Evolutionary conservation across 2,329 filamentous ascomycete species (phyloP).

Genomic region (Epichloe hybrida): DNA sequence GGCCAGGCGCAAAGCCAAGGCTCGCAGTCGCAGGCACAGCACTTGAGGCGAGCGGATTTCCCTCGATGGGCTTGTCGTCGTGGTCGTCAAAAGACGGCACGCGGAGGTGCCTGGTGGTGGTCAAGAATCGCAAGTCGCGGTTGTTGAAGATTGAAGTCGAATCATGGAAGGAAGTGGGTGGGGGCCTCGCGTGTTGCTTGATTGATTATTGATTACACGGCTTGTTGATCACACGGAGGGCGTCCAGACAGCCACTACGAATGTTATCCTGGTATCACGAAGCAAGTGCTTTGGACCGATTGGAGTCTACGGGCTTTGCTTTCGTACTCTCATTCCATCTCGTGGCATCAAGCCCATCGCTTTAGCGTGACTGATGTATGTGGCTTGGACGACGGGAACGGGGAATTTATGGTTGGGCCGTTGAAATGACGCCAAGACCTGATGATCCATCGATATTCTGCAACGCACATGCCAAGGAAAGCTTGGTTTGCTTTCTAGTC

Average conservation of each 20-base stretch:
- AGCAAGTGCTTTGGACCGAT: too few species aligned
- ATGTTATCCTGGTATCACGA: too few species aligned
- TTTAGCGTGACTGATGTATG: not conserved
- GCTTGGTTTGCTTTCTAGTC: slow-evolving; percentile 11
- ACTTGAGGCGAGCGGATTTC: not conserved
- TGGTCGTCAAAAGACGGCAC: not conserved
- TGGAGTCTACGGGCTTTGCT: too few species aligned
- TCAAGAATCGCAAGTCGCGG: not conserved
- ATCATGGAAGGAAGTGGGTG: not conserved
- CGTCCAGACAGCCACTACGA: too few species aligned
- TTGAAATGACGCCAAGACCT: not conserved
- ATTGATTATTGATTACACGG: too few species aligned
- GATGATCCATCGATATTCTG: not conserved
- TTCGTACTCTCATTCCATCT: too few species aligned
- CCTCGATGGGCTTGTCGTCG: not conserved
- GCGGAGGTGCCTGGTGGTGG: not conserved
- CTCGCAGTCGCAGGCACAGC: slow-evolving; percentile 2
- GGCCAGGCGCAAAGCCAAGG: slow-evolving; percentile 6
- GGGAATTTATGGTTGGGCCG: not conserved
- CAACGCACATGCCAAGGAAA: slow-evolving; percentile 16
- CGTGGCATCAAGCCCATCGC: not conserved
- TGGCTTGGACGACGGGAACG: not conserved
- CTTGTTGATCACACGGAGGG: too few species aligned
- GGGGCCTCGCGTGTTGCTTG: not conserved
- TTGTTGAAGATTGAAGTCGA: not conserved